phyloP scores from a whole-genome alignment of 2,329 filamentous ascomycete genomes.

The Hymenoscyphus repandus region DNA sequence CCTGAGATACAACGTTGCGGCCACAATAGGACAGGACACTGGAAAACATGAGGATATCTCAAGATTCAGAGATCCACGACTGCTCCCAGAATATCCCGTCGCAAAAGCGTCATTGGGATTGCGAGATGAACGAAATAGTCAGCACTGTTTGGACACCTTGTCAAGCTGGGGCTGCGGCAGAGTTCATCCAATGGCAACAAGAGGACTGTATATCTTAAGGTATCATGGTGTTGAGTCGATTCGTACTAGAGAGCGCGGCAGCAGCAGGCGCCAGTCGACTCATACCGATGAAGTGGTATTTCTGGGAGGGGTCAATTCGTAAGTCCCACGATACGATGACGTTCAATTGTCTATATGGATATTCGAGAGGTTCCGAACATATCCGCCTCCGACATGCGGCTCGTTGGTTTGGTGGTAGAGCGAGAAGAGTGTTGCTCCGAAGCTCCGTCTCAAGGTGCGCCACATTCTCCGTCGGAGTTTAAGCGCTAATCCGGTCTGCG shows the following conservation, averaged over 20 bases:
- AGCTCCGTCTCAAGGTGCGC: background rate
- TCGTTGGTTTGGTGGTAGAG: too few relatives aligned
- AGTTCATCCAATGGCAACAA: background rate
- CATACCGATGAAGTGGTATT: too few relatives aligned
- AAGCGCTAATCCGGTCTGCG: too few relatives aligned
- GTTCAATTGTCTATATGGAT: too few relatives aligned
- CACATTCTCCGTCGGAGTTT: background rate
- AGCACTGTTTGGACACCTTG: background rate
- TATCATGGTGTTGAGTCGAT: too few relatives aligned
- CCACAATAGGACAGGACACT: background rate
- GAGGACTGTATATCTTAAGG: background rate
- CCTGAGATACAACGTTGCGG: conserved; percentile 3
- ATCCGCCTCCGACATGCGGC: too few relatives aligned
- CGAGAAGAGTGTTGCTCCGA: too few relatives aligned
- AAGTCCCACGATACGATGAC: too few relatives aligned
- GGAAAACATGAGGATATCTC: background rate
- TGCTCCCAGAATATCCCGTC: background rate
- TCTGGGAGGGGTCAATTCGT: too few relatives aligned
- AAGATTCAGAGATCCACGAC: background rate
- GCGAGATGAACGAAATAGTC: background rate
- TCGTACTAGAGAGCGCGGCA: too few relatives aligned
- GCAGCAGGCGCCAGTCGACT: too few relatives aligned
- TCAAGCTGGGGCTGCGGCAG: background rate
- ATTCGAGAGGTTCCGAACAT: too few relatives aligned
- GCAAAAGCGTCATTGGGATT: background rate